Evolutionary conservation across 2,329 filamentous ascomycete species (phyloP).

Genomic region (Venturia asperata): DNA sequence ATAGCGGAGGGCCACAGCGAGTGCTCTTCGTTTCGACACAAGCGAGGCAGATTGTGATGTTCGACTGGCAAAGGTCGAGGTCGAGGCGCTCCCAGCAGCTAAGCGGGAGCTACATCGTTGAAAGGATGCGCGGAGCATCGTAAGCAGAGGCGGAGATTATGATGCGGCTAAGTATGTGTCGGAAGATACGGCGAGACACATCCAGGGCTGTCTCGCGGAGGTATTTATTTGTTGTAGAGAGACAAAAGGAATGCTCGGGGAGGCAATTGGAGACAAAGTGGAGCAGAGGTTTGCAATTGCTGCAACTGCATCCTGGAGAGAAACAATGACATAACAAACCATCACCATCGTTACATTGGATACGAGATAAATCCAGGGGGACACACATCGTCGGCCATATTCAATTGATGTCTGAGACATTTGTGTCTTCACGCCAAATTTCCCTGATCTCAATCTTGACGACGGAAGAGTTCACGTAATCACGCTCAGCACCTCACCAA

Average conservation of each 20-base stretch:
- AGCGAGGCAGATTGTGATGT: constrained; percentile 32
- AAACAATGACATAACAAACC: background rate
- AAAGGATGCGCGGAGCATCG: constrained; percentile 65
- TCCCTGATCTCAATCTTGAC: background rate
- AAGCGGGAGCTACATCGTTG: constrained; percentile 59
- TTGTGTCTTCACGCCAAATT: too few relatives aligned
- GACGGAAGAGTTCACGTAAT: background rate
- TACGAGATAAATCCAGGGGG: background rate
- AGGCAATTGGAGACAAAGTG: background rate
- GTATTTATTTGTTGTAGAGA: background rate
- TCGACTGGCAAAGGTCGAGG: constrained; percentile 36
- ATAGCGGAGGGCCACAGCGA: constrained; percentile 40
- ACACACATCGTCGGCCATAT: too few relatives aligned
- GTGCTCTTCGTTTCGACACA: constrained; percentile 41
- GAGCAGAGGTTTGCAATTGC: background rate
- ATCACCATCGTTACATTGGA: background rate
- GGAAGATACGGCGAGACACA: constrained; percentile 1
- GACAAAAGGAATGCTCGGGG: constrained; percentile 8
- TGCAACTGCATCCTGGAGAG: background rate
- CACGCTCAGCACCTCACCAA: too few relatives aligned
- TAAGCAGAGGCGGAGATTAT: background rate
- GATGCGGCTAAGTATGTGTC: background rate
- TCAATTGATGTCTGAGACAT: background rate
- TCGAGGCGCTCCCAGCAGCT: constrained; percentile 45
- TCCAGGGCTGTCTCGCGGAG: background rate